phyloP scores from a whole-genome alignment of 257 asterid species.

The Salvia rosmarinus region DNA sequence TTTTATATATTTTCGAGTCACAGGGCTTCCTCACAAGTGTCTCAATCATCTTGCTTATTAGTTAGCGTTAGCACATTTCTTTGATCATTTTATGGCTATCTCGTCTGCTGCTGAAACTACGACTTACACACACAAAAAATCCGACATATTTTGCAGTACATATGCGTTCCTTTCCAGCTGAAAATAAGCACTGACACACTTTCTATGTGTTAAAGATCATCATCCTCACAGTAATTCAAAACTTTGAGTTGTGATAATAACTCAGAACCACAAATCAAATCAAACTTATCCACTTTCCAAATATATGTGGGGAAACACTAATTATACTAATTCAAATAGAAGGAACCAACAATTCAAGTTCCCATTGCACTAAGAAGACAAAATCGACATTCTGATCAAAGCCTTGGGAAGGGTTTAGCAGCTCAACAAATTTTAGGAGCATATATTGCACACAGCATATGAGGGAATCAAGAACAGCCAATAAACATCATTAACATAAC shows the following conservation, averaged over 20 bases:
- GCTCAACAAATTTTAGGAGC: background rate
- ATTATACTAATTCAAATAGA: background rate
- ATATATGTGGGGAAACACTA: too few species aligned
- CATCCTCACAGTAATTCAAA: background rate
- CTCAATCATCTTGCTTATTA: background rate
- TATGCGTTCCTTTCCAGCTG: background rate
- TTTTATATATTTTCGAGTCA: background rate
- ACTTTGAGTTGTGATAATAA: background rate
- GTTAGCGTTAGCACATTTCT: too few species aligned
- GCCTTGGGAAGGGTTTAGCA: background rate
- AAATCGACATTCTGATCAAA: background rate
- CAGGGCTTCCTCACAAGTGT: background rate
- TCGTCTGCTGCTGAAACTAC: conserved; percentile 10
- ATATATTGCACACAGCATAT: background rate
- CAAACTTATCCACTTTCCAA: background rate
- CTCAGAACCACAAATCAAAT: background rate
- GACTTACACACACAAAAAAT: background rate
- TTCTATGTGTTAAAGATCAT: background rate
- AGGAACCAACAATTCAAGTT: background rate
- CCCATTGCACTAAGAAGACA: too few species aligned
- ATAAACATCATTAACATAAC: background rate
- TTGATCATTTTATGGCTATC: background rate
- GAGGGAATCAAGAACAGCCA: background rate
- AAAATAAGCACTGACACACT: background rate
- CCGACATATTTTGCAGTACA: background rate